phyloP scores from a whole-genome alignment of 2,329 filamentous ascomycete species.

The Ophiostoma quercus region DNA sequence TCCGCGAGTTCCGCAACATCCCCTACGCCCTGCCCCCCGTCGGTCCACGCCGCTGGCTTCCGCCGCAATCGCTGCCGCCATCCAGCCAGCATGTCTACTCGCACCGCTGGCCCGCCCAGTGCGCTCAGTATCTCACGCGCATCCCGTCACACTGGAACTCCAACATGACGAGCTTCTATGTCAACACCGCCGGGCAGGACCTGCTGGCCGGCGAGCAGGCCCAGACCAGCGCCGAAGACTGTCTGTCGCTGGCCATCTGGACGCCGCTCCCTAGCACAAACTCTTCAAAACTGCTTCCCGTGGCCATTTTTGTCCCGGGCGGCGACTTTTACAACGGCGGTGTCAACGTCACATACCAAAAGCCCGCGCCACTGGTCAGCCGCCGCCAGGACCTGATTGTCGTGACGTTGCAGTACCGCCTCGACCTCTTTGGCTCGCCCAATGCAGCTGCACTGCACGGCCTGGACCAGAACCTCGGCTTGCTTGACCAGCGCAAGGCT shows the following conservation, averaged over 20 bases:
- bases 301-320: neutral
- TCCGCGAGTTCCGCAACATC: constrained; percentile 38
- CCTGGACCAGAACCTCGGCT: constrained; percentile 39
- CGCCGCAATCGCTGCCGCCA: constrained; percentile 25
- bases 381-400: constrained; percentile 42
- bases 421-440: constrained; percentile 42
- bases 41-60: constrained; percentile 30
- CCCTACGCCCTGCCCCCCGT: constrained; percentile 33
- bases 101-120: neutral
- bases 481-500: constrained; percentile 47
- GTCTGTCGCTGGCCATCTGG: constrained; percentile 39
- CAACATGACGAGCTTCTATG: constrained; percentile 28
- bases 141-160: constrained; percentile 29
- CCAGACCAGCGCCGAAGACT: constrained; percentile 36
- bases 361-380: constrained; percentile 35
- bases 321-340: constrained; percentile 37
- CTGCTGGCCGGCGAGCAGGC: constrained; percentile 30
- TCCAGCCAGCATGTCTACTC: constrained; percentile 28
- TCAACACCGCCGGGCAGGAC: neutral
- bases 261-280: constrained; percentile 26
- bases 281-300: constrained; percentile 25
- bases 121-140: constrained; percentile 29
- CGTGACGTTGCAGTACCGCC: constrained; percentile 45
- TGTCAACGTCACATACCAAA: neutral
- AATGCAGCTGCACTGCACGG: constrained; percentile 29